A percentile compares a stretch with the other conserved stretches of the same genome.
phyloP scores from a whole-genome alignment of 2,329 filamentous ascomycete species.

The Venturia effusa region DNA sequence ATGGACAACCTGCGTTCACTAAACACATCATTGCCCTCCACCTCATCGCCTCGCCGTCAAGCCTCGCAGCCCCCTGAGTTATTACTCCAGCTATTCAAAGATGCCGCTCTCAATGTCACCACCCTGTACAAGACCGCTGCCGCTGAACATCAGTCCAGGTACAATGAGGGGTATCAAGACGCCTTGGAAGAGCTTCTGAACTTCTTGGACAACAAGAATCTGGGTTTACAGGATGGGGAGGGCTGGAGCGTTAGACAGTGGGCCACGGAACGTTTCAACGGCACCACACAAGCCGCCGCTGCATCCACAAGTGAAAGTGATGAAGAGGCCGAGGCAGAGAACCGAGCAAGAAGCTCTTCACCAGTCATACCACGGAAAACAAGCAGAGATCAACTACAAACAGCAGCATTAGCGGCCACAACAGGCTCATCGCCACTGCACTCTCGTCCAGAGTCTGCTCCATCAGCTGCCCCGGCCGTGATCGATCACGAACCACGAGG shows the following conservation, averaged over 20 bases:
- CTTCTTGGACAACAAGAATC: slow-evolving; percentile 72
- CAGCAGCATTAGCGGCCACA: slow-evolving; percentile 1
- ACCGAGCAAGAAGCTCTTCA: slow-evolving; percentile 48
- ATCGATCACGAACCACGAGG: slow-evolving; percentile 9
- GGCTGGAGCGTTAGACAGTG: slow-evolving; percentile 55
- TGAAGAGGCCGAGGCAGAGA: slow-evolving; percentile 52
- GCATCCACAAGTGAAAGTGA: slow-evolving; percentile 52
- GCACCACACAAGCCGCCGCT: slow-evolving; percentile 40
- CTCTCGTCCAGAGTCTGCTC: slow-evolving; percentile 18
- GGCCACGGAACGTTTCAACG: slow-evolving; percentile 60
- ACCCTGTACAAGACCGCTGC: slow-evolving; percentile 92
- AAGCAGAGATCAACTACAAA: slow-evolving; percentile 27
- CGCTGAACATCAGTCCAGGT: slow-evolving; percentile 62
- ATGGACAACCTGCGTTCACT: slow-evolving; percentile 14
- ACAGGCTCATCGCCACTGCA: background rate
- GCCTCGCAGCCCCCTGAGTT: slow-evolving; percentile 26
- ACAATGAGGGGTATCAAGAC: slow-evolving; percentile 81
- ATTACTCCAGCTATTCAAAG: slow-evolving; percentile 81
- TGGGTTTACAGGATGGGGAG: slow-evolving; percentile 71
- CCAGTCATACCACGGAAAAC: slow-evolving; percentile 45
- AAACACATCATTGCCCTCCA: slow-evolving; percentile 28
- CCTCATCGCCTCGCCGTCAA: slow-evolving; percentile 18
- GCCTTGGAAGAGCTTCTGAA: slow-evolving; percentile 80
- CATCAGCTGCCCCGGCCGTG: slow-evolving; percentile 14
- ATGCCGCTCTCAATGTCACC: slow-evolving; percentile 85